Conservation (phyloP, 768 basidiomycete species). For the Kwoniella dendrophila region DNA sequence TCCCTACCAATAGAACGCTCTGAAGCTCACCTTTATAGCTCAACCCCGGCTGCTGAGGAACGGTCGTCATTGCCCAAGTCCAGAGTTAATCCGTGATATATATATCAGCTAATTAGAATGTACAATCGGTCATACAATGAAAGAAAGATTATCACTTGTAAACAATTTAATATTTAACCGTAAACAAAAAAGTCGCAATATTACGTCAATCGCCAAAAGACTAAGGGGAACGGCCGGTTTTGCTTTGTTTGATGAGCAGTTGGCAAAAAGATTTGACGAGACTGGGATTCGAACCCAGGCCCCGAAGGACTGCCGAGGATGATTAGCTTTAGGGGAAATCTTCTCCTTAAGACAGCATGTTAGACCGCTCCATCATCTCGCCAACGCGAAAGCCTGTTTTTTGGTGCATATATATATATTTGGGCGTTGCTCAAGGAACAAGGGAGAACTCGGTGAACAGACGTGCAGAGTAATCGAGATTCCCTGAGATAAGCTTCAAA, state of each 20-base stretch:
- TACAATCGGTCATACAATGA: no score
- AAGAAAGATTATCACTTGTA: no score
- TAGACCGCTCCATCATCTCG: constrained; percentile 27
- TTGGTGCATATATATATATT: no score
- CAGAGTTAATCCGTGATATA: no score
- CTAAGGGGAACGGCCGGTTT: no score
- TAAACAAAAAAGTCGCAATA: no score
- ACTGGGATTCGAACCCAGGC: constrained; percentile 30
- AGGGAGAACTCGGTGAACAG: no score
- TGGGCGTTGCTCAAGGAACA: no score
- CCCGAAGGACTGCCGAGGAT: constrained; percentile 28
- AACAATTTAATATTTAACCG: no score
- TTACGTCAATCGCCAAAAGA: no score
- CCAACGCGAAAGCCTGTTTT: not conserved
- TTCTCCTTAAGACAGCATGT: constrained; percentile 24
- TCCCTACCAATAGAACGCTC: no score
- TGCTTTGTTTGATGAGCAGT: no score
- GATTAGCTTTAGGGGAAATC: constrained; percentile 11
- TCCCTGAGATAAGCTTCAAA: constrained; percentile 11
- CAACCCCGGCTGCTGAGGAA: constrained; percentile 29
- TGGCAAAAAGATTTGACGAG: constrained; percentile 15
- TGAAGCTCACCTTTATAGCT: constrained; percentile 39
- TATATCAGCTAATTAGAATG: not conserved
- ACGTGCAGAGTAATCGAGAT: constrained; percentile 7
- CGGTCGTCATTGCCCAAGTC: constrained; percentile 26